phyloP scores from a whole-genome alignment of 2,329 filamentous ascomycete species.

The Endoconidiophora laricicola region DNA sequence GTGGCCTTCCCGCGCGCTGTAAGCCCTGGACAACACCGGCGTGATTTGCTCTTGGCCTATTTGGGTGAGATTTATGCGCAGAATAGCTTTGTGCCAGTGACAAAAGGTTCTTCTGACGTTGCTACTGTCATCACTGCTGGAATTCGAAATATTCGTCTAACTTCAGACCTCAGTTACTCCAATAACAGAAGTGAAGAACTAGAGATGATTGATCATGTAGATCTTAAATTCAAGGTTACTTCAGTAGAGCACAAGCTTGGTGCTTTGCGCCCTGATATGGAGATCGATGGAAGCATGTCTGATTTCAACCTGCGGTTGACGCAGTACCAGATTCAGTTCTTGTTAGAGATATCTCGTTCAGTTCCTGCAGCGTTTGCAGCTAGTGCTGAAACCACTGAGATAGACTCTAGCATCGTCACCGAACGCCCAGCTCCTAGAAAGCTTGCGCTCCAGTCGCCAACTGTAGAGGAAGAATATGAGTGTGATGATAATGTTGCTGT shows the following conservation, averaged over 20 bases:
- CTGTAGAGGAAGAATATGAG: background rate
- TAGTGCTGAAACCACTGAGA: background rate
- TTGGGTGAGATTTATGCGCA: conserved; percentile 94
- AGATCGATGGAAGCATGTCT: conserved; percentile 83
- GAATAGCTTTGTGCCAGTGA: conserved; percentile 51
- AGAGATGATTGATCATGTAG: conserved; percentile 93
- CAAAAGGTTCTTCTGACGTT: conserved; percentile 47
- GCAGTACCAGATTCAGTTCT: conserved; percentile 77
- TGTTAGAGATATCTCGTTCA: conserved; percentile 72
- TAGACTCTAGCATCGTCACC: background rate
- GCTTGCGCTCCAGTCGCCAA: background rate
- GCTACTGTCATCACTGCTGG: conserved; percentile 84
- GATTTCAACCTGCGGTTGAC: conserved; percentile 82
- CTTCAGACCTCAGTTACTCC: conserved; percentile 72
- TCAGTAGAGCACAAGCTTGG: conserved; percentile 74
- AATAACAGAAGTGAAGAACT: conserved; percentile 62
- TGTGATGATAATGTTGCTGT: conserved; percentile 5
- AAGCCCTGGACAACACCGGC: conserved; percentile 47
- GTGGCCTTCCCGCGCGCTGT: conserved; percentile 79
- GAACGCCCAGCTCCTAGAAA: background rate
- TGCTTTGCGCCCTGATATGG: conserved; percentile 69
- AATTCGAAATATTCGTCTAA: conserved; percentile 80
- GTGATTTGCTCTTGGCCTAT: conserved; percentile 81
- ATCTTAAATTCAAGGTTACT: conserved; percentile 80
- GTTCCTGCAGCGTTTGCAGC: conserved; percentile 66